A percentile compares a stretch with the other conserved stretches of the same genome.
These are phyloP conservation scores for Populus tremula DNA, from an alignment of 345 rosid species.

Conservation along the genomic window DNA sequence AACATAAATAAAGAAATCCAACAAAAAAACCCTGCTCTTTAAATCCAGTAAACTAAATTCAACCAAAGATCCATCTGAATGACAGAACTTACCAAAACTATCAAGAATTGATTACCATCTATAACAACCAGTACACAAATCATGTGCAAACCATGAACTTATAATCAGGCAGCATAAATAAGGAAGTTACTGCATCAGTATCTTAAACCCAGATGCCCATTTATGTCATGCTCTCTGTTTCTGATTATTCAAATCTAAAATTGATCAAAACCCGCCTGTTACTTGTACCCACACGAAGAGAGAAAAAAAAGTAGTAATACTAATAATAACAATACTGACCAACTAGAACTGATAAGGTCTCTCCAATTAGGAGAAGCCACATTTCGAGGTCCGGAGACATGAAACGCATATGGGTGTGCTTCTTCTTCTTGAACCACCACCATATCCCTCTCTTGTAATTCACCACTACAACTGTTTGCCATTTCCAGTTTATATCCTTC, in stretches of 20 bases:
- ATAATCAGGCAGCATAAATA: neutral
- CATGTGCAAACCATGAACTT: neutral
- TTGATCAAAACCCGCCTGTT: neutral
- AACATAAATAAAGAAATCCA: neutral
- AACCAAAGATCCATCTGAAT: neutral
- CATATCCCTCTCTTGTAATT: neutral
- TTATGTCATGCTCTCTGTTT: neutral
- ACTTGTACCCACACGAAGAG: neutral
- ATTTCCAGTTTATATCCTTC: neutral
- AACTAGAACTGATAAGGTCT: conserved; percentile 89
- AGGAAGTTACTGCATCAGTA: neutral
- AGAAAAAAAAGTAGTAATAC: neutral
- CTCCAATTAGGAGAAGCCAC: conserved; percentile 87
- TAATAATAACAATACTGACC: conserved; percentile 41
- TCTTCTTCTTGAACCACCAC: conserved; percentile 33
- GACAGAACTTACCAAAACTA: neutral
- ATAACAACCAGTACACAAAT: neutral
- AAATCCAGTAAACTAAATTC: neutral
- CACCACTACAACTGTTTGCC: neutral
- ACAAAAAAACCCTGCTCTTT: neutral
- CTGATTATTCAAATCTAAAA: neutral
- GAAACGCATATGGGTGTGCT: conserved; percentile 88
- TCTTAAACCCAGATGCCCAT: neutral
- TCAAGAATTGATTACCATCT: neutral
- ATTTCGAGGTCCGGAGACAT: conserved; percentile 90